A percentile compares a stretch with the other conserved stretches of the same genome.
These are phyloP conservation scores for Intubia oerlemansii DNA, from an alignment of 2,329 filamentous ascomycete genomes.

Conservation along the genomic window DNA sequence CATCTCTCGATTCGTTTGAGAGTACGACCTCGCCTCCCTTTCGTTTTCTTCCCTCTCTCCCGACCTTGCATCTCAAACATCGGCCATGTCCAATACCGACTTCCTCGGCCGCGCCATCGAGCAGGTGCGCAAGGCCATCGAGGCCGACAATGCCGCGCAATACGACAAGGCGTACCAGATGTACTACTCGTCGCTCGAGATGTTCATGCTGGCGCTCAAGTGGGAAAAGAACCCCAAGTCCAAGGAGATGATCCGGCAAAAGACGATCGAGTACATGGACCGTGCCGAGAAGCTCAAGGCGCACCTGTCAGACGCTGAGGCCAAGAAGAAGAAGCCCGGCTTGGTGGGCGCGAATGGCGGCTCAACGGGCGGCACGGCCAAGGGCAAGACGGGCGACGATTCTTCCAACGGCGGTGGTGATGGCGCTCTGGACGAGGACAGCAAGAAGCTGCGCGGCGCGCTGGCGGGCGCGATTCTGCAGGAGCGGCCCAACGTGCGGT, in stretches of 20 bases:
- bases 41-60: neutral
- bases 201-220: conserved; percentile 97
- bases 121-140: conserved; percentile 92
- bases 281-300: conserved; percentile 94
- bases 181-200: conserved; percentile 88
- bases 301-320: conserved; percentile 50
- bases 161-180: conserved; percentile 94
- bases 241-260: conserved; percentile 92
- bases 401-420: conserved; percentile 49
- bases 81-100: conserved; percentile 87
- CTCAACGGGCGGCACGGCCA: conserved; percentile 38
- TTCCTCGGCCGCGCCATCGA: conserved; percentile 94
- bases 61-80: too few relatives aligned
- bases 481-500: conserved; percentile 89
- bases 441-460: conserved; percentile 84
- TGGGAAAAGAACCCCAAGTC: conserved; percentile 98
- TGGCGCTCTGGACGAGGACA: conserved; percentile 61
- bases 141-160: conserved; percentile 82
- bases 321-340: conserved; percentile 47
- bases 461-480: conserved; percentile 81
- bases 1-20: too few relatives aligned
- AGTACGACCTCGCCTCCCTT: too few relatives aligned
- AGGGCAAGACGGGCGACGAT: conserved; percentile 34
- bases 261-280: conserved; percentile 95
- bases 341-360: conserved; percentile 54